Percentiles rank a stretch among this genome's conserved stretches.
phyloP scores from a whole-genome alignment of 768 basidiomycete species.

The Termitomyces sp. region DNA sequence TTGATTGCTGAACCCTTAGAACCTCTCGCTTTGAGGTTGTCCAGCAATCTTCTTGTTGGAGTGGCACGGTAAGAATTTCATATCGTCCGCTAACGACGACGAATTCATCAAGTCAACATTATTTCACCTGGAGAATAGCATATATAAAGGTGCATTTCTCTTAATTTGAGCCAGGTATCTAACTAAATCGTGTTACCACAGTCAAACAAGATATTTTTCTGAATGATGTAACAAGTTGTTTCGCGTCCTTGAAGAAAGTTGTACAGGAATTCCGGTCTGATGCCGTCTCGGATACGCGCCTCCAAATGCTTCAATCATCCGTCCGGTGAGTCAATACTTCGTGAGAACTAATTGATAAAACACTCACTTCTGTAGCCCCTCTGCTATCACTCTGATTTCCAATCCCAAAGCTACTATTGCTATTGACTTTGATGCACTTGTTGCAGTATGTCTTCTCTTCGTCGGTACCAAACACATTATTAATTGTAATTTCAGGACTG shows the following conservation, averaged over 20 bases:
- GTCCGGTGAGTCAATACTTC: conserved; percentile 42
- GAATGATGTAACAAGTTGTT: conserved; percentile 75
- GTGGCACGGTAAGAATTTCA: conserved; percentile 64
- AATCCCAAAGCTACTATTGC: conserved; percentile 45
- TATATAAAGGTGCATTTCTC: conserved; percentile 46
- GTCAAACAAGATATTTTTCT: conserved; percentile 84
- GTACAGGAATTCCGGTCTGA: conserved; percentile 57
- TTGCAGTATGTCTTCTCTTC: conserved; percentile 39
- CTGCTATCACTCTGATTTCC: conserved; percentile 44
- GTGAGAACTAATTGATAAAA: neutral
- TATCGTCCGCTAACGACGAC: neutral
- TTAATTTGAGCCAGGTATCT: neutral
- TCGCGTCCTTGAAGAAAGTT: conserved; percentile 71
- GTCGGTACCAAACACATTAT: neutral
- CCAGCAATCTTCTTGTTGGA: conserved; percentile 86
- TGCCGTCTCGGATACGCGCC: conserved; percentile 39
- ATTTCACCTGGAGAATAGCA: conserved; percentile 14
- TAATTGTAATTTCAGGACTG: conserved; percentile 38
- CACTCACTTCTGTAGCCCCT: conserved; percentile 27
- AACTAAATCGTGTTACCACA: conserved; percentile 21
- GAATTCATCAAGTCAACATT: neutral
- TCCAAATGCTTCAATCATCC: conserved; percentile 69
- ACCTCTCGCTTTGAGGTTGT: conserved; percentile 80
- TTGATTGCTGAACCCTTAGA: conserved; percentile 81
- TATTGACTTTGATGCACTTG: conserved; percentile 62